Evolutionary conservation across 345 rosid genomes (phyloP), one percentile per base, ranked within the genome.

Genomic region (Dipteronia sinensis): DNA sequence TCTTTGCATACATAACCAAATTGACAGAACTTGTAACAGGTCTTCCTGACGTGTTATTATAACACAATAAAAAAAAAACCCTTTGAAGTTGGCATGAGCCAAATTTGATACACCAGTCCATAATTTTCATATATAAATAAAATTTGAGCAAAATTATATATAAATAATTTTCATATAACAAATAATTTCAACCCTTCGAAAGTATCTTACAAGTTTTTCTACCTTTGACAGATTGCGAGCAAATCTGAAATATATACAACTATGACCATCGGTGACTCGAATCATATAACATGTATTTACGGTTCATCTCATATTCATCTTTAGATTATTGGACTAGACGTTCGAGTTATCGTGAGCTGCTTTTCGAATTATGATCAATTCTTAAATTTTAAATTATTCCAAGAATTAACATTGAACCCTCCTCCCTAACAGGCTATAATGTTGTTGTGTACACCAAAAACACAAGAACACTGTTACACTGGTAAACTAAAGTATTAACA

Each of bases 1-100:
- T 71, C 20, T 13, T 71, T 56, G 74, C 47, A n/a, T 19, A 29
- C 64, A 29, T 19, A 58, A 71, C 73, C 62, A 25, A 25, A 49
- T 27, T 58, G 46, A 49, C 61, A 7, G 3, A 19, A 68, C 27
- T 16, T n/a, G 7, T 31, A 23, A 34, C 38, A 17, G 10, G n/a
- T 31, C 49, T 34, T 55, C 46, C 25, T 55, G 38, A 70, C 38
- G 38, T 34, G 38, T 34, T 34, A 34, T 34, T 34, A 34, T 31
- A 31, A 31, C 34, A 31, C 4, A 31, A 31, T 3, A 31, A 2
- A 29, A 29, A 2, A 20, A 7, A 49, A 17, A 49, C 12, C n/a
- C 4, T 34, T 34, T 34, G 38, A 34, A 34, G 38, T 34, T 34
- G 6, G 6, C 4, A 4, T 34, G 38, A 34, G 38, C 38, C 4